Conservation (phyloP, 2,329 filamentous ascomycete genomes). For the Dothideomycetidae sp. region DNA sequence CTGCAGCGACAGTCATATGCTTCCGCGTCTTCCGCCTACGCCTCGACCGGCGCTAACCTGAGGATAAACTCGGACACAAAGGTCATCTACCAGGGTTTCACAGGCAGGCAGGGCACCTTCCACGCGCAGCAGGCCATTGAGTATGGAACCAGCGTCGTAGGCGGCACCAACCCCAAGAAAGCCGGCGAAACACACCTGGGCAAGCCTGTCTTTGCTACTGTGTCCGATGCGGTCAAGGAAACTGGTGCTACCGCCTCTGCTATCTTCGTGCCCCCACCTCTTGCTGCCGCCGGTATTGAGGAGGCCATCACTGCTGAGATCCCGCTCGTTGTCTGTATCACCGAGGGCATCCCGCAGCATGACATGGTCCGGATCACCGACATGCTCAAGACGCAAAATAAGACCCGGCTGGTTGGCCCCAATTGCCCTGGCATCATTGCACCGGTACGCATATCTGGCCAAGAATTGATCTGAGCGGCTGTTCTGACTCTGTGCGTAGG, state of each 20-base stretch:
- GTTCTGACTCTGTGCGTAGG: conserved; percentile 29
- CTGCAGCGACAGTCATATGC: conserved; percentile 60
- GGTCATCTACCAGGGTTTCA: conserved; percentile 95
- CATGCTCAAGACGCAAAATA: conserved; percentile 93
- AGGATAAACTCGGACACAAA: conserved; percentile 88
- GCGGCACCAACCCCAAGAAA: conserved; percentile 98
- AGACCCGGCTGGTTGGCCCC: conserved; percentile 90
- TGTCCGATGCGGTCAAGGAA: conserved; percentile 75
- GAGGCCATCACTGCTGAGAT: conserved; percentile 91
- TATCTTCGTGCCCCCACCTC: conserved; percentile 91
- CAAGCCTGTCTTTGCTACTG: conserved; percentile 83
- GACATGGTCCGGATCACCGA: conserved; percentile 99
- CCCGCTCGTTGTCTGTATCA: conserved; percentile 91
- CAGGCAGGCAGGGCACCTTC: conserved; percentile 62
- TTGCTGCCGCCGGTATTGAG: conserved; percentile 90
- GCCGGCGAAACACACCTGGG: conserved; percentile 80
- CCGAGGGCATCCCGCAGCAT: conserved; percentile 94
- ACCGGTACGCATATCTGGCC: conserved; percentile 32
- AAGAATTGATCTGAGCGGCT: neutral
- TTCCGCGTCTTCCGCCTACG: conserved; percentile 45
- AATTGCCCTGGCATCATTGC: conserved; percentile 98
- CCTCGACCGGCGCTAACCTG: conserved; percentile 47
- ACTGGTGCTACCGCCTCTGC: conserved; percentile 83
- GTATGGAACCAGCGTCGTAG: conserved; percentile 96
- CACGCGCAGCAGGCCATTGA: conserved; percentile 96